Evolutionary conservation across 108 stramenopile species (phyloP).

Genomic region (Cyclotella atomus): DNA sequence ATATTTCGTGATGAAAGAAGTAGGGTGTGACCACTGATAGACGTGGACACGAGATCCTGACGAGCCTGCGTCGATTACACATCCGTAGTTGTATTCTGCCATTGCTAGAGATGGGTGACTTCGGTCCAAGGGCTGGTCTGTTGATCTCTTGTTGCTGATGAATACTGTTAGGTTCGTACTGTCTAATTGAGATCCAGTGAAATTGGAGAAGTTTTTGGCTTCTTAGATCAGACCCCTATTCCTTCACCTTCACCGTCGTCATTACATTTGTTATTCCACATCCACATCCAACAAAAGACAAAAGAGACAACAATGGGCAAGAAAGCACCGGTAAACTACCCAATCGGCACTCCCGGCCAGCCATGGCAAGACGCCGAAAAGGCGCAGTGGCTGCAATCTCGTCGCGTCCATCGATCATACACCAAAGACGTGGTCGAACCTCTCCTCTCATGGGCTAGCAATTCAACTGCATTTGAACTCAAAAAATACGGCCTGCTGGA

Average conservation of each 20-base stretch:
- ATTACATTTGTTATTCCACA: background rate
- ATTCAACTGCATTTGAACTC: slow-evolving; percentile 20
- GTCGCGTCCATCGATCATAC: slow-evolving; percentile 56
- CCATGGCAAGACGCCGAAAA: slow-evolving; percentile 60
- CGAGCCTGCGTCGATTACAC: slow-evolving; percentile 45
- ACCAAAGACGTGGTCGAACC: slow-evolving; percentile 49
- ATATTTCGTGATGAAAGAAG: background rate
- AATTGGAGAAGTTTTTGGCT: too few relatives aligned
- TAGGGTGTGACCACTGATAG: slow-evolving; percentile 23
- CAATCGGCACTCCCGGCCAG: slow-evolving; percentile 64
- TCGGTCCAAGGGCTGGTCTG: too few relatives aligned
- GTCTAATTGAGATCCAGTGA: too few relatives aligned
- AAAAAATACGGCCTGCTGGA: slow-evolving; percentile 55
- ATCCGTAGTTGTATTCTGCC: slow-evolving; percentile 20
- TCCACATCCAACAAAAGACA: background rate
- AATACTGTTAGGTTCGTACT: too few relatives aligned
- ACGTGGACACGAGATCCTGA: slow-evolving; percentile 46
- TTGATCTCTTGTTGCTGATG: too few relatives aligned
- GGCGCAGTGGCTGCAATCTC: slow-evolving; percentile 45
- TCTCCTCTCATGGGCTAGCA: slow-evolving; percentile 22
- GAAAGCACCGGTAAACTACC: slow-evolving; percentile 27
- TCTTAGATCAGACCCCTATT: too few relatives aligned
- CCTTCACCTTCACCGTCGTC: too few relatives aligned
- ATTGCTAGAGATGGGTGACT: too few relatives aligned
- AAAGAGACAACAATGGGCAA: background rate